Base-by-base conservation (phyloP, 352 stramenopile species). In the Phytophthora ohioensis region DNA sequence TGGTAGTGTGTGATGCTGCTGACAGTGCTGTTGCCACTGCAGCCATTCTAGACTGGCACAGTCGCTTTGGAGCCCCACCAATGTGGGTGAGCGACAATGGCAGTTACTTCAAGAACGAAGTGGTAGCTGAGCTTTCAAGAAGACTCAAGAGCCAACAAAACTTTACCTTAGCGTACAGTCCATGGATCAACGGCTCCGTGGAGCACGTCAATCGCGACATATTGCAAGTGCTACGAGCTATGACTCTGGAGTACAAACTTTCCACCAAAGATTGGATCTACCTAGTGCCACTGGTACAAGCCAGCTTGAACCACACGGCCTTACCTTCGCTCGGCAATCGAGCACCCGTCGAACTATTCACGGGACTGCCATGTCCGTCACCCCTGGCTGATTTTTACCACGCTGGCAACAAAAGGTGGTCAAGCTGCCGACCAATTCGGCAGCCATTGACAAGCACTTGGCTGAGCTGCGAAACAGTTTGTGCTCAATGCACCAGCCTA, bases 161-260 rank as follows among this genome's bases (percentile, higher is more conserved):
- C 6, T 76, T 84, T 36, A 68, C 56, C 5, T 30, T 67, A 9
- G 64, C 66, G 1, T 80, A 77, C 51, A 69, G 61, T 31, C 75
- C 75, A 10, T 85, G 75, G 68, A 61, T 71, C 2, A 81, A 81
- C 49, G 73, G 69, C 6, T 70, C 71, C 0, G 57, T 82, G 0
- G 74, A 77, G 21, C 48, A 71, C 0, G 47, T 74, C 21, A 85
- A 81, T 6, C 55, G 64, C 5, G 73, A 80, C 34, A 59, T 74
- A 8, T n/a, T 85, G 2, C 71, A 85, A 67, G 73, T 79, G 1
- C 13, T 80, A 2, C 17, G 59, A 13, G 54, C 66, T 4, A 61
- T 79, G 53, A 58, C 74, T 27, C 36, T 67, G 0, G 57, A 76
- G 47, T 74, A 70, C 48, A 69, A 68, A n/a, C 27, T 81, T 12